Conservation (phyloP, 116 monocot genomes). For the Papilionanthe hybrid region DNA sequence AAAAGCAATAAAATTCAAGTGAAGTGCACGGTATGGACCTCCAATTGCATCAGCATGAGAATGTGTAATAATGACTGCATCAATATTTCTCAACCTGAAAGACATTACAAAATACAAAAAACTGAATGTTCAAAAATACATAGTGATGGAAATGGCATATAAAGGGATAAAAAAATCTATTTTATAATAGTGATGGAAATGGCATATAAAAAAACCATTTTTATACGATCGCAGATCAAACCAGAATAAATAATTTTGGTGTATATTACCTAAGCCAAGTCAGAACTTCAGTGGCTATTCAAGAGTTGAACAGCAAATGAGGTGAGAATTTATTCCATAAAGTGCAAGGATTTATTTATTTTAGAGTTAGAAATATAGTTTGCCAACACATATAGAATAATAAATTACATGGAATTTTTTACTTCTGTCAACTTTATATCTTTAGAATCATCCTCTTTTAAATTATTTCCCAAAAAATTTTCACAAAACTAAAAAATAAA, state of each 20-base stretch:
- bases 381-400: too few relatives aligned
- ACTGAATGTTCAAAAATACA: constrained; percentile 4
- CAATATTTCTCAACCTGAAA: constrained; percentile 77
- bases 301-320: not conserved
- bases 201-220: not conserved
- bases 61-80: constrained; percentile 94
- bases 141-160: not conserved
- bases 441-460: not conserved
- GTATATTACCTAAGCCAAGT: not conserved
- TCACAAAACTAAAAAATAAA: not conserved
- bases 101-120: constrained; percentile 1
- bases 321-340: not conserved
- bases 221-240: not conserved
- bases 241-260: not conserved
- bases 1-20: not conserved
- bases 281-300: not conserved
- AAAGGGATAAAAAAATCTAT: not conserved
- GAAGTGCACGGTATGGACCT: constrained; percentile 35
- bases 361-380: too few relatives aligned
- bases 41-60: constrained; percentile 99
- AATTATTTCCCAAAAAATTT: not conserved
- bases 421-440: too few relatives aligned
- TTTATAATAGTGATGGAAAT: not conserved
- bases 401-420: too few relatives aligned
- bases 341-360: not conserved